These are phyloP conservation scores for Alternaria sp. DNA, from an alignment of 2,329 filamentous ascomycete species.

Conservation along the genomic window DNA sequence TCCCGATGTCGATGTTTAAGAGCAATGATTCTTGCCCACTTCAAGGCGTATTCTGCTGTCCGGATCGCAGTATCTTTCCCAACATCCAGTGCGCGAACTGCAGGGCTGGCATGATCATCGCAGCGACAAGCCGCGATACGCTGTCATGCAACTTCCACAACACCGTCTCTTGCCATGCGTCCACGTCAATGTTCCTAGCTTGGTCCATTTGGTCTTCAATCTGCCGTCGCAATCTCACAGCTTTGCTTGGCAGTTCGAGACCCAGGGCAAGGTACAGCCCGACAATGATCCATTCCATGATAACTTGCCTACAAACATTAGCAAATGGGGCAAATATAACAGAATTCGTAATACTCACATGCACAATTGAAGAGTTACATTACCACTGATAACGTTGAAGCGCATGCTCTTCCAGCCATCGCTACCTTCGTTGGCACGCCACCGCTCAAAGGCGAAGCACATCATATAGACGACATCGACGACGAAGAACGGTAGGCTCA, in stretches of 20 bases:
- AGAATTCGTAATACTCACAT: conserved; percentile 33
- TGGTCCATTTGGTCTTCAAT: conserved; percentile 35
- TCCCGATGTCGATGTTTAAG: background rate
- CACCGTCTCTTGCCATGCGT: conserved; percentile 38
- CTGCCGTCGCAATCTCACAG: conserved; percentile 34
- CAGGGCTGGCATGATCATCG: conserved; percentile 40
- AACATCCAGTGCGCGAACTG: conserved; percentile 44
- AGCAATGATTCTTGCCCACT: background rate
- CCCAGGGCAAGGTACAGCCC: conserved; percentile 42
- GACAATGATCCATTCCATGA: conserved; percentile 45
- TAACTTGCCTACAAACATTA: conserved; percentile 34
- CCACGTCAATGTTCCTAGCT: conserved; percentile 34
- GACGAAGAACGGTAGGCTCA: conserved; percentile 45
- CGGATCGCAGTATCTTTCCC: conserved; percentile 38
- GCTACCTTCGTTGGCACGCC: conserved; percentile 9
- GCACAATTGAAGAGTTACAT: conserved; percentile 43
- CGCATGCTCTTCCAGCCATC: conserved; percentile 21
- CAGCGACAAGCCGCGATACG: conserved; percentile 34
- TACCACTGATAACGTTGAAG: conserved; percentile 47
- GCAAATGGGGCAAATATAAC: background rate
- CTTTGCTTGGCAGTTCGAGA: conserved; percentile 40
- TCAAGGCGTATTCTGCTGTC: background rate
- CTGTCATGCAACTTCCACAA: conserved; percentile 43
- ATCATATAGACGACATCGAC: conserved; percentile 48
- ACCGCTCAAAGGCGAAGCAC: conserved; percentile 44